These are phyloP conservation scores for Ascochyta clinopodiicola DNA, from an alignment of 2,329 filamentous ascomycete species.

Conservation along the genomic window DNA sequence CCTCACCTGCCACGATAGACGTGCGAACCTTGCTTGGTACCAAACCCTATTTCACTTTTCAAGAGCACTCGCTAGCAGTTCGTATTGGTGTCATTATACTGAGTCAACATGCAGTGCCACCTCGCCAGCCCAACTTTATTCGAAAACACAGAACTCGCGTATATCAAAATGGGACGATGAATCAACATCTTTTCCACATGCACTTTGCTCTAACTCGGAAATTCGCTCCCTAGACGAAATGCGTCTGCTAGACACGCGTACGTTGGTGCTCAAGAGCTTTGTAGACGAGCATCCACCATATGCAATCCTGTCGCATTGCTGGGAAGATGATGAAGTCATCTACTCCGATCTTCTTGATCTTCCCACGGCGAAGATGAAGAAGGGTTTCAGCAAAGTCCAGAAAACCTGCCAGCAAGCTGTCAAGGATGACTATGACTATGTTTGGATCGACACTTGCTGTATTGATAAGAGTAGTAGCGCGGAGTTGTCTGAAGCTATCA, in stretches of 20 bases:
- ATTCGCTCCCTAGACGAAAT: not conserved
- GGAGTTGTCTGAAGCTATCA: conserved; percentile 24
- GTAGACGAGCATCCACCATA: conserved; percentile 17
- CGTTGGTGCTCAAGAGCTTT: conserved; percentile 15
- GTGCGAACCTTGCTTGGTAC: too few species aligned
- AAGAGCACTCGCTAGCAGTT: too few species aligned
- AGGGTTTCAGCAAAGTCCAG: conserved; percentile 26
- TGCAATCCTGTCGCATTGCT: conserved; percentile 29
- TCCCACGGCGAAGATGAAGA: conserved; percentile 11
- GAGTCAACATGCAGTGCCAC: too few species aligned
- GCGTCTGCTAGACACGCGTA: conserved; percentile 19
- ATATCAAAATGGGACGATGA: too few species aligned
- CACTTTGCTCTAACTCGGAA: not conserved
- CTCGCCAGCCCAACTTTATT: too few species aligned
- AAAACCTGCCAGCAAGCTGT: conserved; percentile 18
- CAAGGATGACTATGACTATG: conserved; percentile 9
- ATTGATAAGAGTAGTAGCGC: conserved; percentile 30
- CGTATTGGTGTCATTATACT: too few species aligned
- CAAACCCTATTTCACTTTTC: too few species aligned
- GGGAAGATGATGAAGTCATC: conserved; percentile 20
- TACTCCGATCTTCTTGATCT: conserved; percentile 23
- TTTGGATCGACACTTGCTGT: conserved; percentile 29
- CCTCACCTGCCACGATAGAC: too few species aligned
- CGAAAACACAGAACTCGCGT: too few species aligned
- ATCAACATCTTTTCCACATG: too few species aligned